Conservation (phyloP, 768 basidiomycete genomes). For the Basidioascus undulatus region DNA sequence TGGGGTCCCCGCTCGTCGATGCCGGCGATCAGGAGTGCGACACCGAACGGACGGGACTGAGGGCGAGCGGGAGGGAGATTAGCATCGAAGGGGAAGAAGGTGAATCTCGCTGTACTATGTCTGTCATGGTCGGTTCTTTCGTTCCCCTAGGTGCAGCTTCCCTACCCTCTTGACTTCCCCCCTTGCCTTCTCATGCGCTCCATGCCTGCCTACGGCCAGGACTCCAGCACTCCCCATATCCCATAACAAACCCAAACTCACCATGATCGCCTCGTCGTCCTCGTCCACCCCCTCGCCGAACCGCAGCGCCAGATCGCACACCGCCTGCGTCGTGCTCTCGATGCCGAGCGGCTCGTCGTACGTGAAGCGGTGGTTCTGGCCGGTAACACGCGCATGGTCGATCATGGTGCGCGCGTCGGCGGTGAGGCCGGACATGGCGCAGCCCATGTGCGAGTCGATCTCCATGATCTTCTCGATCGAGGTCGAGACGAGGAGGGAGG, state of each 20-base stretch:
- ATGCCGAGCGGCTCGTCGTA: conserved; percentile 94
- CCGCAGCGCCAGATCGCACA: conserved; percentile 84
- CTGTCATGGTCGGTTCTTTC: background rate
- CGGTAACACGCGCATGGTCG: conserved; percentile 92
- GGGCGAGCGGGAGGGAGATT: background rate
- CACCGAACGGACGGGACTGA: conserved; percentile 84
- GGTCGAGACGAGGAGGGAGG: conserved; percentile 74
- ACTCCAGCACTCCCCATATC: too few relatives aligned
- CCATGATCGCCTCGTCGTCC: conserved; percentile 96
- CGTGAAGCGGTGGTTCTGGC: conserved; percentile 73
- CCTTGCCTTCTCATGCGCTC: too few relatives aligned
- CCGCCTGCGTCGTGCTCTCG: conserved; percentile 92
- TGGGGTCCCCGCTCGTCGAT: conserved; percentile 89
- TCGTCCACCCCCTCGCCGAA: conserved; percentile 99
- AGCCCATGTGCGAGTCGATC: conserved; percentile 85
- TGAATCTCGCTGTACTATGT: background rate
- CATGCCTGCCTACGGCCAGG: too few relatives aligned
- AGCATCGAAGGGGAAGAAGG: background rate
- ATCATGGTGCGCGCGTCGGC: conserved; percentile 99
- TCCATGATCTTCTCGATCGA: conserved; percentile 99
- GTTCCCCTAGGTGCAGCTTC: background rate
- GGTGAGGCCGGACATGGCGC: conserved; percentile 84
- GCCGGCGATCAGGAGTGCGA: conserved; percentile 90
- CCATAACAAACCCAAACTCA: too few relatives aligned
- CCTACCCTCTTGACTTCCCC: background rate